Base-by-base conservation (phyloP, 1,139 yeast genomes). In the Trichomonascaceae sp. region DNA sequence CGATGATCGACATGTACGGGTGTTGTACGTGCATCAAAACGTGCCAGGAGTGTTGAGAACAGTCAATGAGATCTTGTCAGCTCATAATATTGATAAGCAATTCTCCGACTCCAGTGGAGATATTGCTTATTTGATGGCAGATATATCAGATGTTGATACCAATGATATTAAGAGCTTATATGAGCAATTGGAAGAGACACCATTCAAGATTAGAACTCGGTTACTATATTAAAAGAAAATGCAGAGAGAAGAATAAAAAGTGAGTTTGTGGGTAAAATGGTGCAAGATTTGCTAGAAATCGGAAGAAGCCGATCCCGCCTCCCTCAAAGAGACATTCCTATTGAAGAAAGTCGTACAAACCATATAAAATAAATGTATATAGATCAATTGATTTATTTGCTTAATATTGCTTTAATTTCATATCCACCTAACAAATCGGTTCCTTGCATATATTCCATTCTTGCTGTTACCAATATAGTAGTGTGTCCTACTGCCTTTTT, bases 21-120 rank as follows among this genome's bases (percentile, higher is more conserved):
- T 93, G 46, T 79, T 95, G 67, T 93, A 93, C 75, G 88, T 91
- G 69, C 99, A 93, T 76, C 95, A 88, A 74, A 93, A 93, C 74
- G 97, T 95, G 65, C 99, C 99, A 43, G 99, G 99, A 82, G 99
- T 95, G 55, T 80, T 93, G 80, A 87, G 90, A 72, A 90, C 96
- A 47, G 99, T 93, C 67, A 93, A 95, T 79, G 93, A 93, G 76
- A 89, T 93, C 65, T 83, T 93, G 72, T 87, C 96, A 57, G 85
- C 85, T 71, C 95, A 95, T 78, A 95, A 93, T 74, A 93, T 93
- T 73, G 98, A 91, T 75, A 93, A 93, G 75, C 99, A 93, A 77
- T 93, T 85, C 74, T 85, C 97, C 22, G 99, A 95, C 72, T 90
- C 98, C 22, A 83, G 87, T 67, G 97, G 97, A 61, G 96, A 89